Base-by-base conservation (phyloP, 2,329 filamentous ascomycete species). In the Rhinocladiella similis region DNA sequence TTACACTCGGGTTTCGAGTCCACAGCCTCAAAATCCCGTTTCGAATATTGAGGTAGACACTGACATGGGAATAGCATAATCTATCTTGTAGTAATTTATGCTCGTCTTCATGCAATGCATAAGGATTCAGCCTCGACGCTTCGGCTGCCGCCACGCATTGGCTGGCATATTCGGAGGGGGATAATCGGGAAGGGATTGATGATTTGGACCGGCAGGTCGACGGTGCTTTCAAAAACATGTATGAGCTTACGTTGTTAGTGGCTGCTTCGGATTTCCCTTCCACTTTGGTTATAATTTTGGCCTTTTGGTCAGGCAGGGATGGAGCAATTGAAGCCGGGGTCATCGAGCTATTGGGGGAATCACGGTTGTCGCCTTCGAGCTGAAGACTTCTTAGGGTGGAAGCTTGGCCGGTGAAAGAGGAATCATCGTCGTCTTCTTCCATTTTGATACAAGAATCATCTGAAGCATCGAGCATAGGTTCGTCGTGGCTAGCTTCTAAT, bases 11-110 rank as follows among this genome's bases (percentile, higher is more conserved):
- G 68, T 95, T 96, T 64, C 87, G 84, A 35, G 89, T 82, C 94
- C 94, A 99, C 39, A 97, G 75, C 53, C 94, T 83, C 51, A 99
- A 77, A 57, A 99, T 96, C 14, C 91, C 90, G 71, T 99, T 99
- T 65, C 94, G 84, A 60, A 99, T 94, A 70, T 97, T 97, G 52
- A 99, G 79, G 73, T 99, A 99, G 12, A 91, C 90, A 2, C 93
- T 97, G 63, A 97, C 91, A 73, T 99, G 94, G 29, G 87, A 81
- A 66, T 90, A 87, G 68, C 88, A 96, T 65, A 99, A 85, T 66
- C 95, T 87, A 60, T 89, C 81, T 60, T 90, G 84, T 39, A 99
- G 76, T 57, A 96, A 80, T 57, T 82, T 77, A 69, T 97, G 92
- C 72, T 99, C 94, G 60, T 90, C 87, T 22, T 83, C 81, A 72